Evolutionary conservation across 257 asterid genomes (phyloP).

Genomic region (Capsicum chinense): DNA sequence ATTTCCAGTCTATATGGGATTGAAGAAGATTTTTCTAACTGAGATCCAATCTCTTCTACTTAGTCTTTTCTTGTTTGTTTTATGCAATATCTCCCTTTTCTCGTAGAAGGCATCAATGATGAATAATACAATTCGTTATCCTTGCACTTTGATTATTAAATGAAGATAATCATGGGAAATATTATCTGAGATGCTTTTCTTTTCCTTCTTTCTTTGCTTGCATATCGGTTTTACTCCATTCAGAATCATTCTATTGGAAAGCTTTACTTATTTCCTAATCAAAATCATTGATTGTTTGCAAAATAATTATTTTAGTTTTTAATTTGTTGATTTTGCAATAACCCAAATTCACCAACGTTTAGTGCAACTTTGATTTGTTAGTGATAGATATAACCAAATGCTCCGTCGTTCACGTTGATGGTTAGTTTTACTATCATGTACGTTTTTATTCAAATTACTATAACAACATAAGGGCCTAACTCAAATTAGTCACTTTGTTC

Average conservation of each 20-base stretch:
- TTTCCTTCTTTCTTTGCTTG: background rate
- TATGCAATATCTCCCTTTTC: too few species aligned
- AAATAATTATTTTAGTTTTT: too few species aligned
- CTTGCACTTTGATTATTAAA: constrained; percentile 27
- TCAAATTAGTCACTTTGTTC: too few species aligned
- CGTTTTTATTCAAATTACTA: too few species aligned
- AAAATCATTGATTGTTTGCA: too few species aligned
- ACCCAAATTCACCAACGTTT: too few species aligned
- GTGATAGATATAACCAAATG: too few species aligned
- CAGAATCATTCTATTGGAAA: background rate
- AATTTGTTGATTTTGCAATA: too few species aligned
- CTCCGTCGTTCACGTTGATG: too few species aligned
- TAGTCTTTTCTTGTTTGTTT: background rate
- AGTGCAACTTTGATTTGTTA: too few species aligned
- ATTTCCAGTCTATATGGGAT: background rate
- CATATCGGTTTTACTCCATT: background rate
- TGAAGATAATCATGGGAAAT: constrained; percentile 17
- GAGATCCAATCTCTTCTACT: background rate
- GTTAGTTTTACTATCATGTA: too few species aligned
- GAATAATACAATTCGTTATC: constrained; percentile 24
- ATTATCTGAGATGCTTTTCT: constrained; percentile 13
- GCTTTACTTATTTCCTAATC: background rate
- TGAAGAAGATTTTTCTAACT: constrained; percentile 16
- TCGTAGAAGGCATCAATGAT: constrained; percentile 13
- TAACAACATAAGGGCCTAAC: too few species aligned